Evolutionary conservation across 495 filamentous ascomycete genomes (phyloP).

Genomic region (Talaromyces trachyspermus): DNA sequence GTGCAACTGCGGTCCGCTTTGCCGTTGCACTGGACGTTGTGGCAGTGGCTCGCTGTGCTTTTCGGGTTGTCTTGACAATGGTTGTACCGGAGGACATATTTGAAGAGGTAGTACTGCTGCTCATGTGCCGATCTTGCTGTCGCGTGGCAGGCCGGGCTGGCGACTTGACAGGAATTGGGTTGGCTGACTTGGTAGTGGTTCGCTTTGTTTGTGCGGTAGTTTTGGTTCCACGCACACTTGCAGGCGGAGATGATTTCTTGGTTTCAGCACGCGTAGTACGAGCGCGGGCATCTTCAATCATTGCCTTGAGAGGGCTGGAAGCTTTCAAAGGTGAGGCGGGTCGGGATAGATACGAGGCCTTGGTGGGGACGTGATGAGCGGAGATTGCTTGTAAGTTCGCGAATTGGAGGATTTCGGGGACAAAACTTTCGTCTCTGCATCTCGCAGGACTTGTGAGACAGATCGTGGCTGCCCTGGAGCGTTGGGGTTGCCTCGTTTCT

Average conservation of each 20-base stretch:
- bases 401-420: slow-evolving; percentile 80
- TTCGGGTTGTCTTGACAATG: slow-evolving; percentile 48
- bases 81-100: slow-evolving; percentile 47
- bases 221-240: slow-evolving; percentile 16
- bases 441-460: slow-evolving; percentile 40
- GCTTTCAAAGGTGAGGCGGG: slow-evolving; percentile 50
- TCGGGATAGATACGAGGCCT: slow-evolving; percentile 41
- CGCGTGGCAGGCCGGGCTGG: slow-evolving; percentile 33
- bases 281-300: slow-evolving; percentile 15
- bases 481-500: slow-evolving; percentile 46
- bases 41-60: slow-evolving; percentile 40
- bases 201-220: slow-evolving; percentile 23
- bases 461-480: slow-evolving; percentile 37
- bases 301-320: slow-evolving; percentile 42
- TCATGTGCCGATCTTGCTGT: slow-evolving; percentile 38
- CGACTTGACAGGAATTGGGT: slow-evolving; percentile 25
- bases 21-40: slow-evolving; percentile 35
- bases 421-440: slow-evolving; percentile 51
- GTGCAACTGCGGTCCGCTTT: slow-evolving; percentile 35
- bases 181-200: slow-evolving; percentile 17
- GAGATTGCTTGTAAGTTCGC: slow-evolving; percentile 55
- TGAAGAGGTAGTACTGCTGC: slow-evolving; percentile 29
- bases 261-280: slow-evolving; percentile 24
- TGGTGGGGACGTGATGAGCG: slow-evolving; percentile 40
- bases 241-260: slow-evolving; percentile 14